Percentiles rank a stretch among this genome's conserved stretches.
Evolutionary conservation across 2,329 filamentous ascomycete genomes (phyloP).

Genomic region (Xylariomycetidae sp.): DNA sequence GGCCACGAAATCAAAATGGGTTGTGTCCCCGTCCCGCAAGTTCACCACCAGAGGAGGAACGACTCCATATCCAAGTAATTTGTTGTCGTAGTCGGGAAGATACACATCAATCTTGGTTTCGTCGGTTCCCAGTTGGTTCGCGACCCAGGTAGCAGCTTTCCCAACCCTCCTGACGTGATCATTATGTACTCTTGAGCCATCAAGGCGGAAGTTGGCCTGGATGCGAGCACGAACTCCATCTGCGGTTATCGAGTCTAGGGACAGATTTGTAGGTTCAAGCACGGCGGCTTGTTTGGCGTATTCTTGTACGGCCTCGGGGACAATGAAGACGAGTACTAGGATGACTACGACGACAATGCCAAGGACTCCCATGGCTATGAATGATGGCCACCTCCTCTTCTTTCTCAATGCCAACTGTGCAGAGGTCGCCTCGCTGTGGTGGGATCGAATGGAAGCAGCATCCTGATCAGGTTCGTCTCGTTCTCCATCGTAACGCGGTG

Average conservation of each 20-base stretch:
- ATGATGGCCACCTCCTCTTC: conserved; percentile 67
- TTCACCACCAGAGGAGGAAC: conserved; percentile 73
- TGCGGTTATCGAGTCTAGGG: conserved; percentile 78
- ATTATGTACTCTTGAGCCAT: conserved; percentile 70
- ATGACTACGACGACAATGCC: conserved; percentile 61
- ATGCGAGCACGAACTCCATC: conserved; percentile 75
- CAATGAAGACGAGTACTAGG: conserved; percentile 74
- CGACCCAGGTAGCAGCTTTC: conserved; percentile 73
- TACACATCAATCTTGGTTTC: conserved; percentile 70
- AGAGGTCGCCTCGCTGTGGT: conserved; percentile 16
- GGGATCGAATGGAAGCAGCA: conserved; percentile 26
- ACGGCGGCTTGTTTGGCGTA: conserved; percentile 82
- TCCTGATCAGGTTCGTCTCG: conserved; percentile 25
- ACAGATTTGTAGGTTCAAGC: conserved; percentile 77
- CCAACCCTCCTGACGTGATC: conserved; percentile 71
- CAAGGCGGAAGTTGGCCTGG: conserved; percentile 76
- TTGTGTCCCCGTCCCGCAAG: conserved; percentile 73
- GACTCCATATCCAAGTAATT: conserved; percentile 70
- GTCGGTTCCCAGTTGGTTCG: conserved; percentile 68
- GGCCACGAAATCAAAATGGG: conserved; percentile 72
- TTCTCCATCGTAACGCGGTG: conserved; percentile 35
- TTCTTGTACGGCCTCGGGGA: conserved; percentile 73
- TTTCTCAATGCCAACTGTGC: conserved; percentile 29
- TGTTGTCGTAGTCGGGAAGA: conserved; percentile 76
- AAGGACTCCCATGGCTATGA: conserved; percentile 67